Evolutionary conservation across 192 early-diverging fungal genomes (phyloP).

Genomic region (Pilaira anomala): DNA sequence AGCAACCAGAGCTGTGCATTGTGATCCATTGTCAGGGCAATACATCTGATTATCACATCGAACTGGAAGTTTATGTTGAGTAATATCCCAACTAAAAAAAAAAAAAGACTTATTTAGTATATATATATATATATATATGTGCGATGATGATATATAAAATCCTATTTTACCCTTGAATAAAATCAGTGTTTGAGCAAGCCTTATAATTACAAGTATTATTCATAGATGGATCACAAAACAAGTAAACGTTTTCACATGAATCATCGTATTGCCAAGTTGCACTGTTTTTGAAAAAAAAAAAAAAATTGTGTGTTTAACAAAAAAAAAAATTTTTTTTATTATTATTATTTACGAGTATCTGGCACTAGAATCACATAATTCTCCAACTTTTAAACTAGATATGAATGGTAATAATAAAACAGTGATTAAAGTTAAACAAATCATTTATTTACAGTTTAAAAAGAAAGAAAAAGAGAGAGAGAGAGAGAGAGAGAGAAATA

Average conservation of each 20-base stretch:
- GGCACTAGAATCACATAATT: conserved; percentile 10
- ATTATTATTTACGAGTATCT: conserved; percentile 16
- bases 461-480: neutral
- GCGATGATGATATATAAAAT: too few relatives aligned
- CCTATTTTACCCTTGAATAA: conserved; percentile 23
- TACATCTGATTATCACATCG: conserved; percentile 22
- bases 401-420: neutral
- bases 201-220: conserved; percentile 29
- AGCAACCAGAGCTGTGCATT: conserved; percentile 29
- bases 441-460: neutral
- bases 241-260: conserved; percentile 30
- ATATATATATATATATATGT: too few relatives aligned
- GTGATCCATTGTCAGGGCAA: conserved; percentile 34
- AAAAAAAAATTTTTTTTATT: neutral
- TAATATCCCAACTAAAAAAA: conserved; percentile 19
- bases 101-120: neutral
- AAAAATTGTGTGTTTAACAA: neutral
- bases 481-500: neutral
- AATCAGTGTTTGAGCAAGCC: conserved; percentile 38
- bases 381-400: conserved; percentile 9
- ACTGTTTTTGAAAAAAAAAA: neutral
- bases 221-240: conserved; percentile 26
- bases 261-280: conserved; percentile 30
- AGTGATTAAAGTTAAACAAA: neutral
- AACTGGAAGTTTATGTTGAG: conserved; percentile 17